Conservation (phyloP, 208 protist species). For the Crithidia acanthocephali region DNA sequence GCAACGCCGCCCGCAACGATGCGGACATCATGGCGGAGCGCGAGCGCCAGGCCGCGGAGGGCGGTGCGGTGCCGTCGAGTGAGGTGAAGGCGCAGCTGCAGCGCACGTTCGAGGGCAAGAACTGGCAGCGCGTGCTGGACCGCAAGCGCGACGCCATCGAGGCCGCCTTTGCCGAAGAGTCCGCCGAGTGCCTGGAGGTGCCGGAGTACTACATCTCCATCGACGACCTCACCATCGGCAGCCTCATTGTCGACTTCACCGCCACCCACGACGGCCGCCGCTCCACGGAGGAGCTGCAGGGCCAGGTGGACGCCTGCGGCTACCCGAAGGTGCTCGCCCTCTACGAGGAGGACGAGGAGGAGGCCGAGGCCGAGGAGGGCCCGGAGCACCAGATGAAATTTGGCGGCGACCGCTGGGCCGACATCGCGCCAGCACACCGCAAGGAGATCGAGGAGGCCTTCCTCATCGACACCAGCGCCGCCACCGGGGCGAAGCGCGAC, state of each 20-base stretch:
- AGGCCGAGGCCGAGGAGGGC: background rate
- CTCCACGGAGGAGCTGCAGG: slow-evolving; percentile 42
- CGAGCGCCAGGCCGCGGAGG: slow-evolving; percentile 36
- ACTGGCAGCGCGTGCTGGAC: slow-evolving; percentile 72
- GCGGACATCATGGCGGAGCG: slow-evolving; percentile 43
- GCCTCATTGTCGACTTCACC: slow-evolving; percentile 61
- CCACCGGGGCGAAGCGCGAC: slow-evolving; percentile 31
- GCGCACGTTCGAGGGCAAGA: slow-evolving; percentile 56
- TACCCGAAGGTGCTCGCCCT: slow-evolving; percentile 56
- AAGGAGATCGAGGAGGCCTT: slow-evolving; percentile 57
- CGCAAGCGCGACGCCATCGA: slow-evolving; percentile 60
- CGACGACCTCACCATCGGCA: slow-evolving; percentile 44
- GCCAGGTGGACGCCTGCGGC: slow-evolving; percentile 36
- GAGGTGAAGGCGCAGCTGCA: slow-evolving; percentile 38
- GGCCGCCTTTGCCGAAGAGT: slow-evolving; percentile 72
- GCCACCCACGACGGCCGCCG: slow-evolving; percentile 54
- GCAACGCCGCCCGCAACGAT: slow-evolving; percentile 27
- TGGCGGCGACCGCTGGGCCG: slow-evolving; percentile 50
- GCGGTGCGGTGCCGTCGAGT: slow-evolving; percentile 26
- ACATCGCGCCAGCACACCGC: slow-evolving; percentile 40
- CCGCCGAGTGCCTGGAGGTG: slow-evolving; percentile 52
- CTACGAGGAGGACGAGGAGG: slow-evolving; percentile 61
- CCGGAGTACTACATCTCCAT: slow-evolving; percentile 60
- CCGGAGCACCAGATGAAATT: slow-evolving; percentile 63
- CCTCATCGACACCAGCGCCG: slow-evolving; percentile 50